Conservation (phyloP, 345 rosid genomes). For the Aquilaria malaccensis region DNA sequence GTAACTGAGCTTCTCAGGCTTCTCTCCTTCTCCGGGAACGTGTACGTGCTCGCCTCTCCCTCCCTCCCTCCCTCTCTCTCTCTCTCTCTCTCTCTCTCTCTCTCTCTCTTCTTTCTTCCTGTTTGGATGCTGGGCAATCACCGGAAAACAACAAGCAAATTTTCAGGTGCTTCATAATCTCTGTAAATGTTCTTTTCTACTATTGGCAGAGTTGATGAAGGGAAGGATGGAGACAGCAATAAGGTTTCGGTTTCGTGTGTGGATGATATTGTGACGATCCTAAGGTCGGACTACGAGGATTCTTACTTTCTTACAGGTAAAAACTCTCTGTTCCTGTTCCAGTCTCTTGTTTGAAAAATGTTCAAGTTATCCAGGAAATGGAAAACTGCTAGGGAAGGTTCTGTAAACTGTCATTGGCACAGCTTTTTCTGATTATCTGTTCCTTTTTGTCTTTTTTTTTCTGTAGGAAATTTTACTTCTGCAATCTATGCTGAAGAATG, state of each 20-base stretch:
- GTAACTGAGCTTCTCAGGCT: slow-evolving; percentile 63
- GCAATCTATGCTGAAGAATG: slow-evolving; percentile 63
- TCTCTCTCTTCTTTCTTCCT: neutral
- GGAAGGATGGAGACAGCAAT: slow-evolving; percentile 17
- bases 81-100: neutral
- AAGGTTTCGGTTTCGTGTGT: slow-evolving; percentile 30
- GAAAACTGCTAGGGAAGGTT: too few species aligned
- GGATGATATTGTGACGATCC: slow-evolving; percentile 48
- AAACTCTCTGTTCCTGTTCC: too few species aligned
- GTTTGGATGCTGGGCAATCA: slow-evolving; percentile 15
- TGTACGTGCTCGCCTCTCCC: slow-evolving; percentile 14
- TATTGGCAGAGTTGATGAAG: slow-evolving; percentile 17
- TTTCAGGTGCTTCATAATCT: neutral
- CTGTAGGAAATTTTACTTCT: slow-evolving; percentile 61
- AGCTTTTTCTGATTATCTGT: neutral
- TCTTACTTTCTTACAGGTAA: slow-evolving; percentile 87
- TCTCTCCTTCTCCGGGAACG: slow-evolving; percentile 32
- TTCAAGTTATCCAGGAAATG: neutral
- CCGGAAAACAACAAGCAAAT: neutral
- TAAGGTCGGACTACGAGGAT: slow-evolving; percentile 62
- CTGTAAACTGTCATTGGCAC: neutral
- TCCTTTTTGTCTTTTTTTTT: neutral
- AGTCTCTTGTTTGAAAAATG: neutral
- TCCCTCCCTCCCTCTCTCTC: neutral
- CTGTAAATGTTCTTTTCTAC: neutral